These are phyloP conservation scores for Fusarium anguioides DNA, from an alignment of 2,329 filamentous ascomycete genomes.

Conservation along the genomic window DNA sequence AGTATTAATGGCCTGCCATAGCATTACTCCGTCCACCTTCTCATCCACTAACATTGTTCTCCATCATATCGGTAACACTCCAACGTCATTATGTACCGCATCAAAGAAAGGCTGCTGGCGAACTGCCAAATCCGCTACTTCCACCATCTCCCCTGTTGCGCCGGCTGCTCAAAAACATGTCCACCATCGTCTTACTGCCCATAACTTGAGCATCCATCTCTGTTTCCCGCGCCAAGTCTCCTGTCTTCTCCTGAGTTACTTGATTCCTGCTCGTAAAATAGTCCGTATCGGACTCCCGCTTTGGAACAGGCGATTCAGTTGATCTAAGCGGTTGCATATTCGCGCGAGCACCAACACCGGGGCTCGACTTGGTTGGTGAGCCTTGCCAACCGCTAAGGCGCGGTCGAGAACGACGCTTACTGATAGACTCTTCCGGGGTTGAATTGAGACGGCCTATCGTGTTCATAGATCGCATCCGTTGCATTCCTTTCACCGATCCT, in stretches of 20 bases:
- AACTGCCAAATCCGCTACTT: conserved; percentile 42
- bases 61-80: neutral
- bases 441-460: conserved; percentile 30
- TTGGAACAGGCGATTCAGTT: conserved; percentile 10
- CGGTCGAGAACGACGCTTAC: conserved; percentile 37
- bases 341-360: conserved; percentile 28
- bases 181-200: conserved; percentile 65
- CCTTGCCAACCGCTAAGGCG: conserved; percentile 29
- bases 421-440: conserved; percentile 31
- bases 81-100: neutral
- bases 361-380: conserved; percentile 47
- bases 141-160: conserved; percentile 55
- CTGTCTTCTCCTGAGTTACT: conserved; percentile 9
- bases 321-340: conserved; percentile 26
- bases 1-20: neutral
- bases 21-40: neutral
- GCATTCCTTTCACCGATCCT: conserved; percentile 3
- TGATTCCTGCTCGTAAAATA: conserved; percentile 9
- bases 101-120: conserved; percentile 49
- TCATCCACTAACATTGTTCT: neutral
- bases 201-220: conserved; percentile 50
- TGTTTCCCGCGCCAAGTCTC: neutral
- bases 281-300: conserved; percentile 3
- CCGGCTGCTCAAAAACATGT: conserved; percentile 63
- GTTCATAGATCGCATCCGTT: conserved; percentile 45